Percentiles rank a stretch among this genome's conserved stretches.
phyloP scores from a whole-genome alignment of 441 rosid genomes.

The Pelargonium myrrhifolium region DNA sequence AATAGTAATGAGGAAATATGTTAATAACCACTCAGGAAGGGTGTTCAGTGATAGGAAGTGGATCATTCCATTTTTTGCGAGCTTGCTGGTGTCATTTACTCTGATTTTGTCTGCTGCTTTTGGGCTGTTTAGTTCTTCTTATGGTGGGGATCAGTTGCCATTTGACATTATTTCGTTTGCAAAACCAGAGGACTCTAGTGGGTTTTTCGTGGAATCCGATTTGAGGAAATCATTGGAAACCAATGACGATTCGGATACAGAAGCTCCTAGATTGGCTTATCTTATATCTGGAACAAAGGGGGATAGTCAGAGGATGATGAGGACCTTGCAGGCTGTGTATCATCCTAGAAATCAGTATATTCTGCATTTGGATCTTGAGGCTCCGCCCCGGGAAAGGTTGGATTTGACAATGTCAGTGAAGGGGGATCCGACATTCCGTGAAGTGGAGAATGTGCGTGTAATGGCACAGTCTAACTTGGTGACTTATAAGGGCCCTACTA shows the following conservation, averaged over 20 bases:
- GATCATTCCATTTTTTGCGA: conserved; percentile 71
- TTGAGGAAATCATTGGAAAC: conserved; percentile 32
- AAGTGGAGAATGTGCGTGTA: conserved; percentile 80
- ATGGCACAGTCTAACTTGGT: conserved; percentile 89
- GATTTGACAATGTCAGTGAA: conserved; percentile 62
- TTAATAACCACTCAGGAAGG: conserved; percentile 55
- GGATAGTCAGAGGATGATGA: conserved; percentile 81
- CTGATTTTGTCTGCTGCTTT: conserved; percentile 45
- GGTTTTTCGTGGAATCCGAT: conserved; percentile 67
- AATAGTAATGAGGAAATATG: conserved; percentile 42
- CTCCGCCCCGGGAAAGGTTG: conserved; percentile 79
- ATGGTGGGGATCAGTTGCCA: conserved; percentile 44
- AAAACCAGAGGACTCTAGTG: conserved; percentile 44
- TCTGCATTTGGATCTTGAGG: conserved; percentile 91
- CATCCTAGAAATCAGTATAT: conserved; percentile 97
- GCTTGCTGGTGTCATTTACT: conserved; percentile 63
- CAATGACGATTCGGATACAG: conserved; percentile 24
- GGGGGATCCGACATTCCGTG: conserved; percentile 57
- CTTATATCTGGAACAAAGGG: conserved; percentile 93
- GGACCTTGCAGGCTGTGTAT: conserved; percentile 92
- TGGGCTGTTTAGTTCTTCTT: conserved; percentile 35
- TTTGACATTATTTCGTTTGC: conserved; percentile 39
- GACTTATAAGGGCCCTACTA: conserved; percentile 90
- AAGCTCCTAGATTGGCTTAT: conserved; percentile 80
- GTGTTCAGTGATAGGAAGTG: conserved; percentile 72